phyloP scores from a whole-genome alignment of 148 eudicot species.

The Drosera capensis region DNA sequence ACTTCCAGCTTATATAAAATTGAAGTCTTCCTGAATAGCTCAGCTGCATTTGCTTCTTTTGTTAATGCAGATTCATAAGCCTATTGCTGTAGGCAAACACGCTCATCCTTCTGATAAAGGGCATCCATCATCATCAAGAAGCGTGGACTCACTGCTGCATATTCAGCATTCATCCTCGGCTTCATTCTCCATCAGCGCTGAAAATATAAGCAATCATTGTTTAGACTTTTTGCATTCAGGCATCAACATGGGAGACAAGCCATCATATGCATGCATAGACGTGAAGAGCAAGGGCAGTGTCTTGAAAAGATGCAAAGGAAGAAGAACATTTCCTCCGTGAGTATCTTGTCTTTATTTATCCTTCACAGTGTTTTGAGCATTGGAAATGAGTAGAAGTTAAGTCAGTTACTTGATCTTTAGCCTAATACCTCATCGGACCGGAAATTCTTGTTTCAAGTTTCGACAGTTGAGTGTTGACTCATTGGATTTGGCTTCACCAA shows the following conservation, averaged over 20 bases:
- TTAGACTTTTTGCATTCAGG: constrained; percentile 19
- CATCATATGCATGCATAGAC: constrained; percentile 8
- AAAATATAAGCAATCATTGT: constrained; percentile 22
- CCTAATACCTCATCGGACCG: too few species aligned
- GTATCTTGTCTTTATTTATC: too few species aligned
- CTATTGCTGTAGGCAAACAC: constrained; percentile 5
- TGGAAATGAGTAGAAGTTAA: too few species aligned
- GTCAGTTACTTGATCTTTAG: too few species aligned
- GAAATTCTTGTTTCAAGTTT: too few species aligned
- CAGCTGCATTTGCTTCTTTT: constrained; percentile 8
- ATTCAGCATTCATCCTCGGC: constrained; percentile 18
- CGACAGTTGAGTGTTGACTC: too few species aligned
- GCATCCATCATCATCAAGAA: constrained; percentile 7
- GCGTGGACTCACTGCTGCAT: constrained; percentile 6
- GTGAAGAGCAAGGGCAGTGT: too few species aligned
- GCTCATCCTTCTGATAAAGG: constrained; percentile 4
- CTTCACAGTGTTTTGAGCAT: too few species aligned
- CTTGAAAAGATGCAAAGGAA: too few species aligned
- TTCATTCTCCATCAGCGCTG: constrained; percentile 23
- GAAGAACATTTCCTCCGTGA: too few species aligned
- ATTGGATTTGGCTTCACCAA: too few species aligned
- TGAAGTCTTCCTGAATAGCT: background rate
- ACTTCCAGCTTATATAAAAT: background rate
- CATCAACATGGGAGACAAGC: background rate
- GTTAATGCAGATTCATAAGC: constrained; percentile 6